Base-by-base conservation (phyloP, 116 monocot genomes). In the Papilionanthe hybrid region DNA sequence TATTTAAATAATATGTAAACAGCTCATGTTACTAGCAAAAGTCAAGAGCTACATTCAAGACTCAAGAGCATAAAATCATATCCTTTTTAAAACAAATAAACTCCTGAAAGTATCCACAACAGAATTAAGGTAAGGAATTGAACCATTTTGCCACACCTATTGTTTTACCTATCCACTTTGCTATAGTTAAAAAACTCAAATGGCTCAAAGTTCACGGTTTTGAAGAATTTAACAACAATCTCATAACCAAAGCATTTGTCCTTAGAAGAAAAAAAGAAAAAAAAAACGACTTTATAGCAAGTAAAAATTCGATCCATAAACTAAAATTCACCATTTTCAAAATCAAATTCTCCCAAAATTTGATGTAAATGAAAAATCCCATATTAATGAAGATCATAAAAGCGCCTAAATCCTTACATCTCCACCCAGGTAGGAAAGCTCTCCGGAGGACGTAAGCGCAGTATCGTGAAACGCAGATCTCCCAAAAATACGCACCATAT, bases 391-490 rank as follows among this genome's bases (percentile, higher is more conserved):
- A 65, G 65, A 65, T 23, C 65, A 69, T 69, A 63, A 63, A 63
- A 30, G 69, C 69, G 15, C 43, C 9, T 7, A 32, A 50, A 37
- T 29, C 11, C 42, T 27, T 44, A 96, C 96, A 88, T 96, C 96
- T 67, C 96, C 96, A 5, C 96, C 96, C 47, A 96, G 83, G 83
- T 94, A 92, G 71, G 88, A 92, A 71, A 98, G 94, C 11, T 93
- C 91, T 7, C 98, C 94, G 25, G 93, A 98, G 19, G 91, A 88
- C 23, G 92, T 98, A 76, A 98, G 94, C 6, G 86, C 72, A 9
- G 94, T 94, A 80, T 98, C 98, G 56, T 98, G 94, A 82, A 98
- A 98, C n/a, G 91, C 94, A 3, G 94, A 90, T 60, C 93, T 83
- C 27, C 94, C 94, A 73, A 98, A 63, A 27, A 98, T 85, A 56